phyloP scores from a whole-genome alignment of 148 eudicot genomes.

The Dianthus caryophyllus region DNA sequence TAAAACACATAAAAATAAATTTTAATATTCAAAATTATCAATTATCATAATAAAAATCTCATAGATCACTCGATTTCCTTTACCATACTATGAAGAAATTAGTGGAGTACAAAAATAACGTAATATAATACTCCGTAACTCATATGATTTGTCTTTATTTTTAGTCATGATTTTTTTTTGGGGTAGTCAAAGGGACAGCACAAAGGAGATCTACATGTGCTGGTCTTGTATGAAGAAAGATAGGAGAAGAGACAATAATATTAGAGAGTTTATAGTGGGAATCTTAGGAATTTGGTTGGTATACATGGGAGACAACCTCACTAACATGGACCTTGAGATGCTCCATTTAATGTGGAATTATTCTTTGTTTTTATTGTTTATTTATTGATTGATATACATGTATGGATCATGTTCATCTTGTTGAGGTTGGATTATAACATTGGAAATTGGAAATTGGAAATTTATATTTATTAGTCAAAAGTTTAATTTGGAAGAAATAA shows the following conservation, averaged over 20 bases:
- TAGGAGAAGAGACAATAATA: constrained; percentile 37
- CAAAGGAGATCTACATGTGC: constrained; percentile 49
- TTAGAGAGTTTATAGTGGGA: constrained; percentile 2
- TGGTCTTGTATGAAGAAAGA: constrained; percentile 42
- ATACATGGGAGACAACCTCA: constrained; percentile 37
- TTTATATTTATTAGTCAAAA: too few species aligned
- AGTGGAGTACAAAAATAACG: neutral
- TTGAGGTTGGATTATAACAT: neutral
- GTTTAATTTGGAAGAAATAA: too few species aligned
- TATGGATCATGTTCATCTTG: neutral
- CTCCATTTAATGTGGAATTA: constrained; percentile 20
- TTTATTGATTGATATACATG: neutral
- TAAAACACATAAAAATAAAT: too few species aligned
- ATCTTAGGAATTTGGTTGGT: constrained; percentile 23
- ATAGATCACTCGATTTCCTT: too few species aligned
- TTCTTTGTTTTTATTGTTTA: neutral
- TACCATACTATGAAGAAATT: constrained; percentile 4
- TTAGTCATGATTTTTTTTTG: neutral
- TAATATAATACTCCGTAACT: too few species aligned
- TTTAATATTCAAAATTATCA: too few species aligned
- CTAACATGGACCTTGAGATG: constrained; percentile 44
- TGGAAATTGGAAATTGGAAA: too few species aligned
- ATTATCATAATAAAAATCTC: too few species aligned
- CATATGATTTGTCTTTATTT: neutral
- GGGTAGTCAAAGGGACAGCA: constrained; percentile 48